Conservation (phyloP, 208 protist genomes). For the Trypanosoma theileri region DNA sequence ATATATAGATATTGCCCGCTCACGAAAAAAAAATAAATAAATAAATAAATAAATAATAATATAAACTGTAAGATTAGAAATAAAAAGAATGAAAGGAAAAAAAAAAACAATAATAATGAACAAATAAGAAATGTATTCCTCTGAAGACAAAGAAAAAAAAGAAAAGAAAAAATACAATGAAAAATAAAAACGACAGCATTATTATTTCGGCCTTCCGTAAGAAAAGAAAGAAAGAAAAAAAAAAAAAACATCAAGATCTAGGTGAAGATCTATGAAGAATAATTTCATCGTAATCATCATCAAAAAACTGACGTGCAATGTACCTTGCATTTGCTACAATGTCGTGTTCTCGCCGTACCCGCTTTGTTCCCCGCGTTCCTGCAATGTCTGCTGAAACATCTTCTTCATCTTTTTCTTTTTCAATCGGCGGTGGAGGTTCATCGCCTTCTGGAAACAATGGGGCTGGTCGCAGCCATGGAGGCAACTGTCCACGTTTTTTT, state of each 20-base stretch:
- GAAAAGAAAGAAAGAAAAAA: too few species aligned
- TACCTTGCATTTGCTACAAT: constrained; percentile 38
- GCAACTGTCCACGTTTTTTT: constrained; percentile 70
- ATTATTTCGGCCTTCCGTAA: too few species aligned
- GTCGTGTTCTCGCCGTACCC: constrained; percentile 4
- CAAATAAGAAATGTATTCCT: neutral
- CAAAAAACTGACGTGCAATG: constrained; percentile 54
- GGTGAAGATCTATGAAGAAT: constrained; percentile 26
- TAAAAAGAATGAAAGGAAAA: neutral
- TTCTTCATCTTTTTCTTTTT: neutral
- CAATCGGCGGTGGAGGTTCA: neutral
- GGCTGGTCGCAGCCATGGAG: constrained; percentile 67
- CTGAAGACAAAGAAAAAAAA: neutral
- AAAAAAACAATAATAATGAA: neutral
- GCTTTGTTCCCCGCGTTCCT: neutral
- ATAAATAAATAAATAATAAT: constrained; percentile 15
- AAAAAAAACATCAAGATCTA: neutral
- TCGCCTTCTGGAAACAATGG: constrained; percentile 9
- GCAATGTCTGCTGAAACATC: neutral
- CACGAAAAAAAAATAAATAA: constrained; percentile 17
- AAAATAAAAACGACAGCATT: too few species aligned
- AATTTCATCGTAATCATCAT: constrained; percentile 70
- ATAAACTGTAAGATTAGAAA: neutral
- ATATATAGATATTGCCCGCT: constrained; percentile 20
- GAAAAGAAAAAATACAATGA: neutral